phyloP scores from a whole-genome alignment of 2,329 filamentous ascomycete genomes.

The Aspergillus sp. region DNA sequence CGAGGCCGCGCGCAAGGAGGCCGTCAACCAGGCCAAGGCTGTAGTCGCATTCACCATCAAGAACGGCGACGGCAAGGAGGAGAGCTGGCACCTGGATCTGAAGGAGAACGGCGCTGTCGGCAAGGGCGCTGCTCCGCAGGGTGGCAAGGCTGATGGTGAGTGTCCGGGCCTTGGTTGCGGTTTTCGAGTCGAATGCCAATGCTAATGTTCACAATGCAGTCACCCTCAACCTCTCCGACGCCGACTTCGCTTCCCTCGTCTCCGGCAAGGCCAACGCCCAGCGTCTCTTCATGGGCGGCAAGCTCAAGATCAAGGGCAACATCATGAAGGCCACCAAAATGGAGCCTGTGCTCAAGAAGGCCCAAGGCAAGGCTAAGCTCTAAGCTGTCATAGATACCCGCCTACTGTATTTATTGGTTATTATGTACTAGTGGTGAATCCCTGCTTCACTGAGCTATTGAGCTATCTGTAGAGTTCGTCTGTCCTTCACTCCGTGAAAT shows the following conservation, averaged over 20 bases:
- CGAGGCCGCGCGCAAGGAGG: slow-evolving; percentile 69
- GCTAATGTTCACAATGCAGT: slow-evolving; percentile 43
- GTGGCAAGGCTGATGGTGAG: slow-evolving; percentile 74
- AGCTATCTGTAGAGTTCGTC: no score
- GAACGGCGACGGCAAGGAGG: slow-evolving; percentile 69
- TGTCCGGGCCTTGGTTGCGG: slow-evolving; percentile 1
- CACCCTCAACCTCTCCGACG: slow-evolving; percentile 73
- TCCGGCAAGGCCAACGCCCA: slow-evolving; percentile 87
- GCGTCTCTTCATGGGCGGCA: slow-evolving; percentile 93
- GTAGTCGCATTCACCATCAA: slow-evolving; percentile 89
- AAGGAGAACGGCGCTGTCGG: slow-evolving; percentile 79
- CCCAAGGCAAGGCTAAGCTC: slow-evolving; percentile 73
- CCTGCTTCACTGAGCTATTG: no score
- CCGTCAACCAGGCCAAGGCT: slow-evolving; percentile 78
- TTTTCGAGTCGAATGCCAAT: neutral
- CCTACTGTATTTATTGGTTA: slow-evolving; percentile 5
- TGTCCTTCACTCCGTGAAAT: slow-evolving; percentile 23
- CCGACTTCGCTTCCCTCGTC: slow-evolving; percentile 77
- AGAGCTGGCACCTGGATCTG: slow-evolving; percentile 91
- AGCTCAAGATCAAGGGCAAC: slow-evolving; percentile 96
- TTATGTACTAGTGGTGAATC: no score
- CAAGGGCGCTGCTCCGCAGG: slow-evolving; percentile 58
- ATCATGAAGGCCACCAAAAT: slow-evolving; percentile 97
- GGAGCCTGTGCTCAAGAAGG: slow-evolving; percentile 84
- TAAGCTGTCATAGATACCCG: slow-evolving; percentile 38